Conservation (phyloP, 2,329 filamentous ascomycete species). For the Teratosphaeria nubilosa region DNA sequence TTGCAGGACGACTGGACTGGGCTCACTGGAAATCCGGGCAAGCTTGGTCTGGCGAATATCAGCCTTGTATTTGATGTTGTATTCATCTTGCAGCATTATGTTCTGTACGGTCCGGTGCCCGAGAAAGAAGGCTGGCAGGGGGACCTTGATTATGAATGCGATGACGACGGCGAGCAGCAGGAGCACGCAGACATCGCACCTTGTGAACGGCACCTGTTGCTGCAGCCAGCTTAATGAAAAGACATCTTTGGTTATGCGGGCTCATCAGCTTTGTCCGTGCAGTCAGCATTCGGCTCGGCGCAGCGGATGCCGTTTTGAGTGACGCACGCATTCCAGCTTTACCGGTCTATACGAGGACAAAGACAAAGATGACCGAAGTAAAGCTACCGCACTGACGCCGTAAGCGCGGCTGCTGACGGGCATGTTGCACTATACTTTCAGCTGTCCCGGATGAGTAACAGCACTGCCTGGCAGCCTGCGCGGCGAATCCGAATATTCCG, state of each 20-base stretch:
- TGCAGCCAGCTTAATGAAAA: background rate
- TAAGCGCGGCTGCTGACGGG: background rate
- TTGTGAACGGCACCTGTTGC: background rate
- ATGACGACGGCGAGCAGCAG: background rate
- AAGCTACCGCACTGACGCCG: background rate
- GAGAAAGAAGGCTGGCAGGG: slow-evolving; percentile 3
- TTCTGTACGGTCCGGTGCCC: slow-evolving; percentile 50
- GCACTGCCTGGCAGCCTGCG: background rate
- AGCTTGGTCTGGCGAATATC: slow-evolving; percentile 76
- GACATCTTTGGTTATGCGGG: background rate
- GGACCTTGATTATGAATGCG: background rate
- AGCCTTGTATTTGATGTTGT: slow-evolving; percentile 77
- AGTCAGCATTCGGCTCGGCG: background rate
- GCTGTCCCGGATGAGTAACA: background rate
- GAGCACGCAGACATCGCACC: background rate
- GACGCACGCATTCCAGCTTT: too few species aligned
- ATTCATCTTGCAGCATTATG: slow-evolving; percentile 82
- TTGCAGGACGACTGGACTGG: slow-evolving; percentile 82
- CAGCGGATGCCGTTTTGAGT: too few species aligned
- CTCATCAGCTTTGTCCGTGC: background rate
- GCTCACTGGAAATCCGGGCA: slow-evolving; percentile 82
- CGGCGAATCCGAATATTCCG: background rate
- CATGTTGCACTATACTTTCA: background rate
- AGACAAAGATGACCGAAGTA: background rate
- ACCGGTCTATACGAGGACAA: background rate